Conservation (phyloP, 768 basidiomycete genomes). For the Russula sp. region DNA sequence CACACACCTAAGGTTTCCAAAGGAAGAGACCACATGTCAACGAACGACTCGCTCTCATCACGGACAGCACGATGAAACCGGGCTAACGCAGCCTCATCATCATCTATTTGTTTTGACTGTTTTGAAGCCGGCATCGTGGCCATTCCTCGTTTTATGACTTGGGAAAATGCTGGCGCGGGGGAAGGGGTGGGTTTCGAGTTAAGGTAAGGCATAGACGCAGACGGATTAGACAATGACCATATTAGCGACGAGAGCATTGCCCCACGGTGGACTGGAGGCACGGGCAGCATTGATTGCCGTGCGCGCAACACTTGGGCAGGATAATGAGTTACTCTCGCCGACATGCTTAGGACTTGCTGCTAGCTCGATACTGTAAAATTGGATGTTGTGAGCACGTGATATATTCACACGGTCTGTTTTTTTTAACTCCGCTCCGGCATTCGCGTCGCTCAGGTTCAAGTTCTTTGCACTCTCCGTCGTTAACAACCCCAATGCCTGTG, state of each 20-base stretch:
- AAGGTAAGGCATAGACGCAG: constrained; percentile 20
- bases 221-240: constrained; percentile 30
- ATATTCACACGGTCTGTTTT: constrained; percentile 19
- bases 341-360: neutral
- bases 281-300: constrained; percentile 7
- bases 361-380: neutral
- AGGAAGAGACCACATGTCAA: constrained; percentile 25
- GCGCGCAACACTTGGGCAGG: constrained; percentile 18
- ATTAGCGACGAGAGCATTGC: constrained; percentile 29
- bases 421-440: neutral
- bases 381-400: constrained; percentile 9
- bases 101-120: neutral
- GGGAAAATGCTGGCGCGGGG: constrained; percentile 13
- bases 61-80: constrained; percentile 22
- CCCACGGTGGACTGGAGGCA: constrained; percentile 25
- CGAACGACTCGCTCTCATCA: constrained; percentile 5
- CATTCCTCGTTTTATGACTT: constrained; percentile 25
- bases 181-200: constrained; percentile 4
- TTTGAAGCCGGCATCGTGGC: constrained; percentile 11
- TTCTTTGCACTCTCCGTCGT: constrained; percentile 2
- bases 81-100: constrained; percentile 19
- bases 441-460: constrained; percentile 19
- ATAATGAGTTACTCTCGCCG: constrained; percentile 17
- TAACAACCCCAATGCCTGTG: constrained; percentile 47
- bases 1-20: constrained; percentile 26